phyloP scores from a whole-genome alignment of 1,139 yeast species.

The Pichia inconspicua region DNA sequence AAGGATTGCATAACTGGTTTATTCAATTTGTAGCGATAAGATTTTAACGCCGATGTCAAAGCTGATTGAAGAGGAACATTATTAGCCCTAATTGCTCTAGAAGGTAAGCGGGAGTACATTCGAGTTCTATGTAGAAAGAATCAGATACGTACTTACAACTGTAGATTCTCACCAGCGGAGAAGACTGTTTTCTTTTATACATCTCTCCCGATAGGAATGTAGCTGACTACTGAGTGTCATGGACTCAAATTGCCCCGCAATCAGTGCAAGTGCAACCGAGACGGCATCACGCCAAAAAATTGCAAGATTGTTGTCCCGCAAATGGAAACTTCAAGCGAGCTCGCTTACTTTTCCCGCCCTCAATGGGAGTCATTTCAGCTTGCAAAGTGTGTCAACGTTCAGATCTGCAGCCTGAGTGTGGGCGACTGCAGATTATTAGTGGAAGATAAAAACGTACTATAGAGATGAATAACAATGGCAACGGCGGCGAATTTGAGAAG shows the following conservation, averaged over 20 bases:
- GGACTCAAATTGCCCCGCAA: neutral
- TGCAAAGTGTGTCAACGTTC: neutral
- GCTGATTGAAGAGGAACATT: neutral
- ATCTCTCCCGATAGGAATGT: neutral
- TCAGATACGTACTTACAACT: neutral
- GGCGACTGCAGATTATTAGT: neutral
- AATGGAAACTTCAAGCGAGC: neutral
- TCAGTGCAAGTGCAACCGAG: neutral
- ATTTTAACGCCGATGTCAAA: neutral
- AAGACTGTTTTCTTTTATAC: neutral
- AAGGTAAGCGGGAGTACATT: neutral
- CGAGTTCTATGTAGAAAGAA: neutral
- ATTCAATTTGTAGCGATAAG: neutral
- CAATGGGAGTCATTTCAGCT: no score
- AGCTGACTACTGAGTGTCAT: neutral
- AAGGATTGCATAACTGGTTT: neutral
- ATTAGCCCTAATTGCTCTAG: neutral
- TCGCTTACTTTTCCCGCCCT: neutral
- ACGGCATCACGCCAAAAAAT: neutral
- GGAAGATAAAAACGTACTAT: neutral
- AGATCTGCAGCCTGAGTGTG: neutral
- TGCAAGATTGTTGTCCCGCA: neutral
- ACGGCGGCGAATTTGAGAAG: neutral
- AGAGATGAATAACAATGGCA: neutral
- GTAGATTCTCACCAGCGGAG: neutral